Evolutionary conservation across 1,139 yeast species (phyloP).

Genomic region (Geotrichum candidum): DNA sequence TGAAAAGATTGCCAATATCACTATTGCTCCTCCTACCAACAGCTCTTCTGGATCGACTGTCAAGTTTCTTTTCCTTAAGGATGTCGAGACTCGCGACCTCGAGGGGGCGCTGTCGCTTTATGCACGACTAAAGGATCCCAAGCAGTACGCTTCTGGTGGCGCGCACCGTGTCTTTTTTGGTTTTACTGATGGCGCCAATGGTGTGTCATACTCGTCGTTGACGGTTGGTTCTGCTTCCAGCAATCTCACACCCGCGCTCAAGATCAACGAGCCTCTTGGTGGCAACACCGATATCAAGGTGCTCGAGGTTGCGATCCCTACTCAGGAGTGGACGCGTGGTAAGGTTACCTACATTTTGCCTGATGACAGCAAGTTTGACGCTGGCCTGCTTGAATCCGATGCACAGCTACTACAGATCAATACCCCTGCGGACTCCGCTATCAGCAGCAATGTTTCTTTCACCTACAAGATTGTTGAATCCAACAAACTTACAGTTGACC

Average conservation of each 20-base stretch:
- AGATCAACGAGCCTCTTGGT: not conserved
- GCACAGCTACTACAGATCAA: not conserved
- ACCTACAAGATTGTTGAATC: not conserved
- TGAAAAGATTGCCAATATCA: conserved; percentile 8
- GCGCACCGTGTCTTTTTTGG: not conserved
- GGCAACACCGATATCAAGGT: not conserved
- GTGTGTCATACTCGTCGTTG: not conserved
- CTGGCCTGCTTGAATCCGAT: not conserved
- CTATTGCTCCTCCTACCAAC: not conserved
- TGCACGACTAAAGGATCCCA: conserved; percentile 4
- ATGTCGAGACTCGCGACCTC: not conserved
- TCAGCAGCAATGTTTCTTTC: not conserved
- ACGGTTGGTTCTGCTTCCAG: not conserved
- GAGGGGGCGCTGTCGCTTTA: conserved; percentile 1
- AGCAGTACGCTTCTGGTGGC: not conserved
- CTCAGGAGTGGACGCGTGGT: not conserved
- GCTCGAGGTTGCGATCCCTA: not conserved
- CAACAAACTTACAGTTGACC: not conserved
- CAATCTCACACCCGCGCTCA: not conserved
- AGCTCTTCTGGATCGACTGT: not conserved
- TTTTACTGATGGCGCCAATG: not conserved
- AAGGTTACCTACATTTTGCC: not conserved
- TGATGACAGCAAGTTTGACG: not conserved
- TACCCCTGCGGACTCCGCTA: not conserved
- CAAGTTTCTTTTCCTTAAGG: conserved; percentile 10